Conservation (phyloP, 2,329 filamentous ascomycete genomes). For the Aspergillus ibericus region DNA sequence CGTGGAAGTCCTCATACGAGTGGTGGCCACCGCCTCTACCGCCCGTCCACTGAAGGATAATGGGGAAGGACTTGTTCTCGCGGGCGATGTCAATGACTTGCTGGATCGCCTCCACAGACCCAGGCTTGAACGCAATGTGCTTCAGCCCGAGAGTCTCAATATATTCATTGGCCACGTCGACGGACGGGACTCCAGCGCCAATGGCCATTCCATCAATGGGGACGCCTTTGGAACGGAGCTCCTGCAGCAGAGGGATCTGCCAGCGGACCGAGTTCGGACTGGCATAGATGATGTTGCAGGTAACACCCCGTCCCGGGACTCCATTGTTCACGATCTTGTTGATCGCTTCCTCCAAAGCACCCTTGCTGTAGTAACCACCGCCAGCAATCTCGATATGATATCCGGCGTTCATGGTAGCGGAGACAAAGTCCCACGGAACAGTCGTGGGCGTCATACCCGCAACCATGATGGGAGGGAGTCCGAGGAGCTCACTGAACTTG, state of each 20-base stretch:
- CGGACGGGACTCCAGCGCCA: neutral
- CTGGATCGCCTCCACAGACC: neutral
- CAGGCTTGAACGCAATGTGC: neutral
- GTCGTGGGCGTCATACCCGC: constrained; percentile 11
- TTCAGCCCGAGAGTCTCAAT: neutral
- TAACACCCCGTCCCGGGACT: neutral
- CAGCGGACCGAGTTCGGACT: neutral
- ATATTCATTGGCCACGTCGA: neutral
- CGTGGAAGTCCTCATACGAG: neutral
- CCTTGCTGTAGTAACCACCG: constrained; percentile 2
- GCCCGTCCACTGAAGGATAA: constrained; percentile 1
- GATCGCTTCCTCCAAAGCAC: neutral
- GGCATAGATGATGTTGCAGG: constrained; percentile 10
- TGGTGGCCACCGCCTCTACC: neutral
- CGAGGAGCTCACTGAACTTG: constrained; percentile 1
- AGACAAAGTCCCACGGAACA: constrained; percentile 1
- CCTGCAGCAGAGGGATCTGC: constrained; percentile 1
- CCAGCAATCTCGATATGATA: constrained; percentile 8
- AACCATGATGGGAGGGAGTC: constrained; percentile 3
- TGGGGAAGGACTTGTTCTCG: neutral
- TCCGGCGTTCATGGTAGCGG: constrained; percentile 6
- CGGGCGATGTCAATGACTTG: neutral
- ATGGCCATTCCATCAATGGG: neutral
- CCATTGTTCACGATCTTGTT: neutral
- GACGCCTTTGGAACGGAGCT: neutral